Base-by-base conservation (phyloP, 2,329 filamentous ascomycete genomes). In the Trichothecium sympodiale region DNA sequence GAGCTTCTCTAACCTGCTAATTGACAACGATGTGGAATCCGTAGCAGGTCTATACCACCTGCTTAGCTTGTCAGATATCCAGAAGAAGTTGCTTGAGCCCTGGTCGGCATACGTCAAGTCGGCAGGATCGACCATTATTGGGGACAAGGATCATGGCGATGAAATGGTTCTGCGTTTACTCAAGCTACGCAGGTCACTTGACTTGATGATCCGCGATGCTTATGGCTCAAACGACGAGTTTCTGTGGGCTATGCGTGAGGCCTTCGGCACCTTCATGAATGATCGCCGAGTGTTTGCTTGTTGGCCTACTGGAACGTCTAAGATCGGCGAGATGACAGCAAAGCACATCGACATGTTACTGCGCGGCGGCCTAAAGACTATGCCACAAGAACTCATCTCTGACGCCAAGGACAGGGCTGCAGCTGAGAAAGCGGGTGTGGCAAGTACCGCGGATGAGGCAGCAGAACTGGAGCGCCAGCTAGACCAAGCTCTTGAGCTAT, bases 301-400 rank as follows among this genome's bases (percentile, higher is more conserved):
- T 4, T 89, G 83, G 74, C 76, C 77, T 35, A 85, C 83, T 0
- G 81, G 87, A 38, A 93, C 88, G 38, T 86, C 87, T 14, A 96
- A 94, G 65, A 86, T 94, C 12, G 91, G 89, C 34, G 91, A 98
- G 63, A 94, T 96, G 88, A 93, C 95, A 47, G 93, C 91, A 20
- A 96, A 95, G 59, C 88, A 96, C 49, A 83, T 98, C 42, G 91
- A 98, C 57, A 71, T 83, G 62, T 67, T 98, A 15, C 71, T 98
- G 23, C 79, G 87, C 37, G 86, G 86, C 34, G 93, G 91, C 2
- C 69, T 89, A 32, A 96, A 93, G 56, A 80, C 82, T 0, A 72
- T 93, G 8, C 85, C 84, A 1, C 70, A 77, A 31, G 72, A 75
- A 16, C 65, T 89, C 8, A 64, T 78, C 2, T 74, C 78, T 1